Evolutionary conservation across 495 filamentous ascomycete species (phyloP), one percentile per base, ranked within the genome.

Genomic region (Copromyces sp.): DNA sequence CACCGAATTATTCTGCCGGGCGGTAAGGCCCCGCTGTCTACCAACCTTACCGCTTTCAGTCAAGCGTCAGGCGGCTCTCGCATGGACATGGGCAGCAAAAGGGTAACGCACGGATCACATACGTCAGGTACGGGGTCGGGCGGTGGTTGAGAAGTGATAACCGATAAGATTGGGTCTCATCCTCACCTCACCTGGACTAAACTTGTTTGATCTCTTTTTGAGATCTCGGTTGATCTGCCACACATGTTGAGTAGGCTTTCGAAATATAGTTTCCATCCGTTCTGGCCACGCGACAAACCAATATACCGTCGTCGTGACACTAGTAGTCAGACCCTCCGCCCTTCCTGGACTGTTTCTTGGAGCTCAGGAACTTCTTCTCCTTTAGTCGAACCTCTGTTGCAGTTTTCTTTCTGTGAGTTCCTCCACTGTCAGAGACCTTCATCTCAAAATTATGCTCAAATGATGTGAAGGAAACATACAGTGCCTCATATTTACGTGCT

Each of bases 271-370:
- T 24, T 24, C 24, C 24, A 24, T 24, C 24, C 6, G 0, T 17
- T 16, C 12, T 11, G 29, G 6, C 8, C 24, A 38, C 32, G 17
- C n/a, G 5, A 20, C 16, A 8, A 8, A 12, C 29, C 39, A 20
- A 5, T 20, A 11, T 3, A 69, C 35, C 4, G 14, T 14, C 4
- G 39, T 41, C 68, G 3, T 17, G 5, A 3, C 68, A 7, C 68
- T 68, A 74, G 65, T 70, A 78, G 9, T 77, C 70, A 1, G 6
- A 61, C 7, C 39, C 61, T 32, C 74, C 75, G 16, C 87, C 84
- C 80, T 86, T 87, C 32, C 94, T 87, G 72, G 83, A 86, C 35
- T 85, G 86, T 81, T 98, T 98, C 83, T 98, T 98, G 68, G 84
- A 87, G 75, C 91, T 90, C 69, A 91, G 91, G 38, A 84, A 75